Evolutionary conservation across 305 asterid genomes (phyloP), one percentile per base, ranked within the genome.

Genomic region (Nicotiana rustica): DNA sequence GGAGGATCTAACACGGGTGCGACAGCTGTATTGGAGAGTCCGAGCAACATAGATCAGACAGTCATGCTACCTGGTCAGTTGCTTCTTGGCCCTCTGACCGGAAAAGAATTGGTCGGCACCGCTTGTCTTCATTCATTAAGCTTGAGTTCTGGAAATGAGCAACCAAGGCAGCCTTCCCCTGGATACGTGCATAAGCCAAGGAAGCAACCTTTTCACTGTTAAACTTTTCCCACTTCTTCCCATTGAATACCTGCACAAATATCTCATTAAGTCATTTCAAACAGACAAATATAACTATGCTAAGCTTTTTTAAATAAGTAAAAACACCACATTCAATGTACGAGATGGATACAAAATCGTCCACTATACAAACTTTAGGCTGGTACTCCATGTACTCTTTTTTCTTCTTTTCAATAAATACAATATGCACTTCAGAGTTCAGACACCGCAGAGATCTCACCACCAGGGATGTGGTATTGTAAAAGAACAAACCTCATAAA

Each of bases 141-240:
- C 98, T 95, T 78, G 99, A 96, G 87, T 96, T 95, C 92, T 96
- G 98, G 84, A 97, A 97, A 83, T 97, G 99, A 0, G 96, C 92
- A 84, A 97, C 84, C 5, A 97, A 89, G 36, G 98, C 96, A 25
- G 82, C 83, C 83, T 92, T 97, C 67, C 99, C 99, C 83, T 97
- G 99, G 85, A 97, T 97, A 83, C 99, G 93, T 1, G 98, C 99
- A 80, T 97, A 97, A 56, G 99, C 99, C 89, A 95, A 91, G 10
- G 96, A 93, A 21, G 98, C 98, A 82, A 97, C 97, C 88, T 97
- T 97, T 82, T 93, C 99, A 55, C 98, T 95, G 60, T 95, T 97
- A 65, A 97, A 97, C 86, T 92, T 97, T 67, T 95, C 99, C 99
- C 99, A 96, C 90, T 91, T 97, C 95, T 92, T 97, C 85, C 98